Conservation (phyloP, 2,329 filamentous ascomycete genomes). For the Tolypocladium capitatum region DNA sequence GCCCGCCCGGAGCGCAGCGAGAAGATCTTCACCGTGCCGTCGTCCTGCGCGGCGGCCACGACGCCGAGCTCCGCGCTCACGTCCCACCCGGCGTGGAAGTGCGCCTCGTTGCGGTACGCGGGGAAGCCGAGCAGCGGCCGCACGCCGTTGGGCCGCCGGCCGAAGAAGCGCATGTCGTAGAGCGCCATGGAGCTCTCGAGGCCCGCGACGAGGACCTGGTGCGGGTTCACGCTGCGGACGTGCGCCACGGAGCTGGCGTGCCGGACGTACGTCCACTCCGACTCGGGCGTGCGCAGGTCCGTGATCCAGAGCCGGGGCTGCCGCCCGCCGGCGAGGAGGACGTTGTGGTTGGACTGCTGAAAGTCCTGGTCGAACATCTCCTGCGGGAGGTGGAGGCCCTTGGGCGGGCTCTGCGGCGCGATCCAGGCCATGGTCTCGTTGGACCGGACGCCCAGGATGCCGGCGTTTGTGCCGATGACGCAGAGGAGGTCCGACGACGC, state of each 20-base stretch:
- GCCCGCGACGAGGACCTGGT: conserved; percentile 41
- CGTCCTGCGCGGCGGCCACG: conserved; percentile 40
- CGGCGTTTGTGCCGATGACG: conserved; percentile 33
- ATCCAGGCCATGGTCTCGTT: conserved; percentile 21
- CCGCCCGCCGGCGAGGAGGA: conserved; percentile 39
- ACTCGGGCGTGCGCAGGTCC: conserved; percentile 27
- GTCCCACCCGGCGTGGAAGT: conserved; percentile 38
- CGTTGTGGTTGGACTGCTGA: conserved; percentile 24
- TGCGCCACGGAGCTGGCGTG: conserved; percentile 33
- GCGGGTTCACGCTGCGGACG: conserved; percentile 31
- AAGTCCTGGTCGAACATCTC: conserved; percentile 39
- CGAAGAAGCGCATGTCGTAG: conserved; percentile 40
- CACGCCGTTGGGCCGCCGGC: conserved; percentile 8
- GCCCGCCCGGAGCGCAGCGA: conserved; percentile 31
- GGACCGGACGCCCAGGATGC: conserved; percentile 26
- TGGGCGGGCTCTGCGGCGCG: conserved; percentile 10
- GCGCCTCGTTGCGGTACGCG: conserved; percentile 35
- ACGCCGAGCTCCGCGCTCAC: conserved; percentile 31
- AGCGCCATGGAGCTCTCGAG: conserved; percentile 34
- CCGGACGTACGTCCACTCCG: conserved; percentile 18
- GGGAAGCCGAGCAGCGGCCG: conserved; percentile 33
- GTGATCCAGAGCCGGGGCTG: conserved; percentile 30
- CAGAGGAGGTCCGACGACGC: conserved; percentile 26
- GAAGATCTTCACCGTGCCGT: conserved; percentile 34
- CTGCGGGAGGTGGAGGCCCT: conserved; percentile 8